phyloP scores from a whole-genome alignment of 768 basidiomycete genomes.

The Termitomyces sp. region DNA sequence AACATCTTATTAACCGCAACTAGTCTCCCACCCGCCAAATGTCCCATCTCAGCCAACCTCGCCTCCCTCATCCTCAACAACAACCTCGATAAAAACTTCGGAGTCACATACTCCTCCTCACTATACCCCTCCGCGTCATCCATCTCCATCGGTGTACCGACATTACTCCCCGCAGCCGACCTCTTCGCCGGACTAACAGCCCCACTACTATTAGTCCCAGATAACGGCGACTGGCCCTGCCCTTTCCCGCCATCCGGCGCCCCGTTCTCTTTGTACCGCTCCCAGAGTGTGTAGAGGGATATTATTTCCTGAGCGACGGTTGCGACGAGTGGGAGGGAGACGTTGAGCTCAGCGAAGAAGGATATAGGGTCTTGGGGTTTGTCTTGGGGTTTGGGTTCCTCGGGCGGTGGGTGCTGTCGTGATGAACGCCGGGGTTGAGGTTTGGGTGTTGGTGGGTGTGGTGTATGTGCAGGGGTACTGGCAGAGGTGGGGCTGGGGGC shows the following conservation, averaged over 20 bases:
- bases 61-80: conserved; percentile 67
- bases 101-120: conserved; percentile 46
- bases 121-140: conserved; percentile 16
- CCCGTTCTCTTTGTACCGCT: conserved; percentile 69
- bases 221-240: conserved; percentile 24
- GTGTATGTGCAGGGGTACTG: conserved; percentile 10
- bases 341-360: conserved; percentile 84
- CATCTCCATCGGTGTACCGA: conserved; percentile 27
- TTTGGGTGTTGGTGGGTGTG: conserved; percentile 15
- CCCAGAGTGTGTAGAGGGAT: conserved; percentile 87
- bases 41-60: conserved; percentile 53
- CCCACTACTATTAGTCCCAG: conserved; percentile 14
- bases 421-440: conserved; percentile 54
- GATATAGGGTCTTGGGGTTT: conserved; percentile 66
- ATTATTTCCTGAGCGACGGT: conserved; percentile 91
- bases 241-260: conserved; percentile 29
- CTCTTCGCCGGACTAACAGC: conserved; percentile 23
- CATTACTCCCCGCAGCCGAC: conserved; percentile 20
- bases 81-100: conserved; percentile 50
- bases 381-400: conserved; percentile 20
- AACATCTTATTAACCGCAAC: conserved; percentile 68
- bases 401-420: conserved; percentile 31
- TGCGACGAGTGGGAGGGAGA: conserved; percentile 77
- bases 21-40: conserved; percentile 44
- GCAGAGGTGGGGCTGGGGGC: conserved; percentile 27